Base-by-base conservation (phyloP, 2,329 filamentous ascomycete species). In the Xylaria sp. region DNA sequence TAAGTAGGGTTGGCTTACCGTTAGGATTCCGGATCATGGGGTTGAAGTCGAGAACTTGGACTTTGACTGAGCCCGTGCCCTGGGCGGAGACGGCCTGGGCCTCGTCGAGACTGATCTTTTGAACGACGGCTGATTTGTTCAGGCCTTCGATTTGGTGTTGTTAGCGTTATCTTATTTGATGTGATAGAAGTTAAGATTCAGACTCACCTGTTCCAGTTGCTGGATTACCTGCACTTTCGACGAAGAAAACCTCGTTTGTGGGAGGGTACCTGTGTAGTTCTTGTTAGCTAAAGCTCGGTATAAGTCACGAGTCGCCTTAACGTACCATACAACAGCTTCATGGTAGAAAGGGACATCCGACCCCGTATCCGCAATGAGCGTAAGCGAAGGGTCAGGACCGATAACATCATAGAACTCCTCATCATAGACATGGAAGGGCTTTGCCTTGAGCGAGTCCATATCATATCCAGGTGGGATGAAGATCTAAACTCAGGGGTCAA, bases 181-280 rank as follows among this genome's bases (percentile, higher is more conserved):
- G 37, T 48, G 18, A 11, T 1, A 18, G 6, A 44, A 1, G 3
- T n/a, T 11, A n/a, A 10, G 1, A 4, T n/a, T 19, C 30, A 16
- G 3, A 57, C 62, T 42, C 16, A 58, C 69, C 71, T 34, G 80
- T 83, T 1, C 80, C 80, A 2, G 80, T 76, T 6, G 71, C 77
- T 0, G 61, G 64, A 0, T 75, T 72, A 0, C 80, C 80, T 0
- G 80, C 80, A 49, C 80, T 81, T 58, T 83, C 80, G 0, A 77
- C 79, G 47, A 83, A 83, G 64, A 83, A 83, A 47, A 82, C 72
- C 60, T 83, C 80, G 18, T 83, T 76, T 0, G 78, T 81, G 0
- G 74, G 75, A 2, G 73, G 72, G 48, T 72, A 73, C 74, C 73
- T 76, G 52, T 19, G 7, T 35, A 54, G 48, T 18, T 23, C 16